Conservation (phyloP, 1,284 basidiomycete species). For the Laetiporus sulphureus region DNA sequence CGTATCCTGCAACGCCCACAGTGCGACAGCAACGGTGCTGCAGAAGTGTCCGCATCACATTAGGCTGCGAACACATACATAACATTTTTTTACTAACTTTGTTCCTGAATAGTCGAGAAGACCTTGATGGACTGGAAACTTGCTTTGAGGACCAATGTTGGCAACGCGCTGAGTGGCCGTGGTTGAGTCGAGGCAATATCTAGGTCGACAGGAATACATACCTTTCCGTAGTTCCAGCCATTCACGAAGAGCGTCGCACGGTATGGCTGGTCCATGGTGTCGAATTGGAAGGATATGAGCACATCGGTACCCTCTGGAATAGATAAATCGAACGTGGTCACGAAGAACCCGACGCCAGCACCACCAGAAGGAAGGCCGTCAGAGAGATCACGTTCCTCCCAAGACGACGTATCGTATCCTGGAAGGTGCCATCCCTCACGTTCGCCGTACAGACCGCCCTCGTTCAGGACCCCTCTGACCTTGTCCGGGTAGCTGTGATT, state of each 20-base stretch:
- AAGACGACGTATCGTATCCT: conserved; percentile 56
- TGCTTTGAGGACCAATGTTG: conserved; percentile 53
- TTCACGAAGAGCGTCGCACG: conserved; percentile 72
- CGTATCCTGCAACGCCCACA: conserved; percentile 58
- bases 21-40: conserved; percentile 65
- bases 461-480: conserved; percentile 64
- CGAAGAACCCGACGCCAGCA: conserved; percentile 75
- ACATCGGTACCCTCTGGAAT: conserved; percentile 56
- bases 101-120: conserved; percentile 63
- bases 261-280: conserved; percentile 54
- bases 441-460: conserved; percentile 77
- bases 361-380: conserved; percentile 46
- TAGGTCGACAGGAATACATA: too few relatives aligned
- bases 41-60: neutral
- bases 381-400: conserved; percentile 47
- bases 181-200: neutral
- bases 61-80: neutral
- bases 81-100: conserved; percentile 61
- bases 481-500: conserved; percentile 63
- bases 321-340: conserved; percentile 59
- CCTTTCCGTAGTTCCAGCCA: conserved; percentile 88
- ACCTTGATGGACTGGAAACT: conserved; percentile 74
- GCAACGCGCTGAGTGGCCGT: conserved; percentile 19
- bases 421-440: conserved; percentile 80
- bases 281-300: conserved; percentile 64